Evolutionary conservation across 306 rosid species (phyloP), one percentile per base, ranked within the genome.

Genomic region (Medicago lupulina): DNA sequence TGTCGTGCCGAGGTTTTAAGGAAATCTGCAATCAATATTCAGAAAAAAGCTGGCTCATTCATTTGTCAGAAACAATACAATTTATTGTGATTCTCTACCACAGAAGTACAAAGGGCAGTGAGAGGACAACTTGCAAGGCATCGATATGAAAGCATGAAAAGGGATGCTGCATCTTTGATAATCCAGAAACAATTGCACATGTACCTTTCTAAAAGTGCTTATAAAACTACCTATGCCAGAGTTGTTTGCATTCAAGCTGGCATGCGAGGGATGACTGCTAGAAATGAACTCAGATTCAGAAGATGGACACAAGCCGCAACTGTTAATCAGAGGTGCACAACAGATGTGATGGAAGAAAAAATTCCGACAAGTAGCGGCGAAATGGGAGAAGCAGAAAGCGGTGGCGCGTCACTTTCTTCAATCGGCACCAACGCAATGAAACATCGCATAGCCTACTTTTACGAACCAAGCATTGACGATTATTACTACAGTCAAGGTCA

Each of bases 1-100:
- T 85, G 50, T 64, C 90, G 97, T 72, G 87, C 85, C 51, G 97
- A 85, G 89, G 92, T 92, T 74, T 78, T 95, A 41, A 97, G 97
- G 79, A 84, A 74, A 81, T 90, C 97, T 0, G 98, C 98, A 58
- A 76, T 51, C 72, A 34, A 89, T 75, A 81, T 95, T 78, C 98
- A 95, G 74, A 84, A 86, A 79, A 95, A 71, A 77, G 86, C 71
- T 40, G 85, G 91, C 79, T 81, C 88, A 6, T 87, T 76, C 81
- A 67, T 87, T 64, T 79, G 84, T 59, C 84, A 58, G 60, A 95
- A 75, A 78, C 59, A 15, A 9, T 95, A 74, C 86, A 40, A 72
- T 54, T 54, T 80, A 79, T 63, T 92, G 70, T 85, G 69, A 76
- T 67, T 68, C 36, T 89, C 91, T 85, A 89, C 96, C 69, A 77